phyloP scores from a whole-genome alignment of 257 asterid species.

The Solanum bulbocastanum region DNA sequence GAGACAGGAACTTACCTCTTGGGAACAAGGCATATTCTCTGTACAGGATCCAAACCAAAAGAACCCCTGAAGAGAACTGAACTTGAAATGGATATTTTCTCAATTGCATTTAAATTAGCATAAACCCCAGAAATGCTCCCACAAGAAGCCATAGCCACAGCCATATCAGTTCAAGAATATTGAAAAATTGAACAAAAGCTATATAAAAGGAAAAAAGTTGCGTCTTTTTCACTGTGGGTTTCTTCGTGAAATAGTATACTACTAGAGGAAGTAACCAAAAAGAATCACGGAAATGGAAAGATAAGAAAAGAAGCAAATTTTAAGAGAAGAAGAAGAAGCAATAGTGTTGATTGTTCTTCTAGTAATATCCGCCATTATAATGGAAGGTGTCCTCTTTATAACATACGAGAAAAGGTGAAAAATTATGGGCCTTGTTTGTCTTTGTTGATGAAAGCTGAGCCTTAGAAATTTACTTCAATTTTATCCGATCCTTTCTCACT shows the following conservation, averaged over 20 bases:
- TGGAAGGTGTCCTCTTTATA: constrained; percentile 16
- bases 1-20: constrained; percentile 20
- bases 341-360: constrained; percentile 10
- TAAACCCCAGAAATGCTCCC: constrained; percentile 40
- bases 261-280: constrained; percentile 10
- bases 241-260: constrained; percentile 4
- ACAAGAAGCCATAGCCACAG: constrained; percentile 75
- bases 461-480: background rate
- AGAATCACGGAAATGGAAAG: constrained; percentile 16
- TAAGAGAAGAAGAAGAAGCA: constrained; percentile 9
- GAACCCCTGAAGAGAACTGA: constrained; percentile 30
- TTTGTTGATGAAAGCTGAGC: background rate
- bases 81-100: constrained; percentile 39
- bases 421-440: background rate
- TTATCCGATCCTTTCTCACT: background rate
- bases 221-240: background rate
- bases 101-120: constrained; percentile 35
- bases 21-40: constrained; percentile 31
- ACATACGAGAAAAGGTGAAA: background rate
- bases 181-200: background rate
- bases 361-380: constrained; percentile 60
- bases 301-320: constrained; percentile 12
- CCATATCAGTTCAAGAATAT: constrained; percentile 28
- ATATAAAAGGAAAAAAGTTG: background rate
- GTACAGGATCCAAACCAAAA: constrained; percentile 49